Base-by-base conservation (phyloP, 495 filamentous ascomycete species). In the Talaromyces adpressus region DNA sequence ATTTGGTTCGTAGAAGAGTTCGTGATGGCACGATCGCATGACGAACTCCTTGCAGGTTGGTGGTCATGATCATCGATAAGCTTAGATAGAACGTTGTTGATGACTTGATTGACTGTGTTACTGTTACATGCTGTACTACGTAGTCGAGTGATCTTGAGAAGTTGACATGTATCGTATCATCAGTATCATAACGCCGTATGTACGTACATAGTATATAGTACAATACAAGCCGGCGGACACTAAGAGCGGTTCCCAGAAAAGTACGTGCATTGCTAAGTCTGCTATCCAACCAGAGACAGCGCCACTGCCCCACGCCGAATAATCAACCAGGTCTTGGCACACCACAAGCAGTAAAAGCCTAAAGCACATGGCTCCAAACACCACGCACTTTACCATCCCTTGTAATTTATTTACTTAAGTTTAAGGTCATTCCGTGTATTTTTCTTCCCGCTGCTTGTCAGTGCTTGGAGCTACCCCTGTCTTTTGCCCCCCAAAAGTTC, bases 241-340 rank as follows among this genome's bases (percentile, higher is more conserved):
- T 56, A 56, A 56, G 14, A 56, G 52, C 52, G 52, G 52, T 56
- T 56, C 52, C 52, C 52, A 27, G 52, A 27, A 27, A 56, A 27
- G 23, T 29, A 54, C 5, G 25, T 22, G 20, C 20, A 16, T n/a
- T n/a, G 14, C 20, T 9, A 23, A 0, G n/a, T n/a, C n/a, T n/a
- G n/a, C n/a, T n/a, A 9, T 11, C 52, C 52, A 56, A 56, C 30
- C 20, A 56, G 9, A n/a, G 7, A 20, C 45, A 49, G 18, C 45
- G 45, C 45, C 45, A 49, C 45, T 49, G 45, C 16, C n/a, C 45
- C 45, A 49, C 7, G 5, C 45, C 16, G 45, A 7, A n/a, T 20
- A 49, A 3, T 8, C 18, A 49, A 49, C 18, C n/a, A 2, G 36
- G 45, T 18, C 45, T 49, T 49, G 45, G 45, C 45, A 22, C 45